Evolutionary conservation across 2,329 filamentous ascomycete genomes (phyloP), one percentile per base, ranked within the genome.

Genomic region (Claviceps spartinae): DNA sequence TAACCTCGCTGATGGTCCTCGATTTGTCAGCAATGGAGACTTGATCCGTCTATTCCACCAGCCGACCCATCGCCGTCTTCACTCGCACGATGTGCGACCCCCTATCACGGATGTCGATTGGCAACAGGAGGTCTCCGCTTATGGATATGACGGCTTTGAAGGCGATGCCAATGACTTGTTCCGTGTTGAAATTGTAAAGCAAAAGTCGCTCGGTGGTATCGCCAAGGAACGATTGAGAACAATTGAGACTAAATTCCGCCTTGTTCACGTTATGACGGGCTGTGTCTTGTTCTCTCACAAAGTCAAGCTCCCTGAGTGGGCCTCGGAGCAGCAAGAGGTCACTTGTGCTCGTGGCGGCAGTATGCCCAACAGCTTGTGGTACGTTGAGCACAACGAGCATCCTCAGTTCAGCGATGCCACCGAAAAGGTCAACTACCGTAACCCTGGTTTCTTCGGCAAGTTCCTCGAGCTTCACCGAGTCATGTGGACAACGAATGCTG

Each of bases 401-500:
- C 86, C 89, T 11, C 73, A 79, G 62, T 78, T 96, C 50, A 80
- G 81, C 22, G 75, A 77, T 2, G 77, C 84, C 57, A 83, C 88
- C 14, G 93, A 97, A 66, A 95, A 88, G 72, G 91, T 95, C 69
- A 98, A 97, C 72, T 98, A 98, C 71, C 82, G 81, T 62, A 84
- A 90, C 61, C 93, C 91, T 14, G 89, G 91, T 30, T 98, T 98
- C 79, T 83, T 98, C 56, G 88, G 88, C 63, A 98, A 98, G 69
- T 98, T 98, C 74, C 89, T 85, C 81, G 93, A 98, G 71, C 77
- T 98, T 45, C 90, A 98, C 66, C 84, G 86, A 69, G 93, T 98
- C 57, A 98, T 98, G 93, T 98, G 93, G 93, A 89, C 79, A 62
- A 98, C 93, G 38, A 98, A 98, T 65, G 93, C 93, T 36, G 93